Evolutionary conservation across 78 protist species (phyloP).

Genomic region (Cavenderia fasciculata): DNA sequence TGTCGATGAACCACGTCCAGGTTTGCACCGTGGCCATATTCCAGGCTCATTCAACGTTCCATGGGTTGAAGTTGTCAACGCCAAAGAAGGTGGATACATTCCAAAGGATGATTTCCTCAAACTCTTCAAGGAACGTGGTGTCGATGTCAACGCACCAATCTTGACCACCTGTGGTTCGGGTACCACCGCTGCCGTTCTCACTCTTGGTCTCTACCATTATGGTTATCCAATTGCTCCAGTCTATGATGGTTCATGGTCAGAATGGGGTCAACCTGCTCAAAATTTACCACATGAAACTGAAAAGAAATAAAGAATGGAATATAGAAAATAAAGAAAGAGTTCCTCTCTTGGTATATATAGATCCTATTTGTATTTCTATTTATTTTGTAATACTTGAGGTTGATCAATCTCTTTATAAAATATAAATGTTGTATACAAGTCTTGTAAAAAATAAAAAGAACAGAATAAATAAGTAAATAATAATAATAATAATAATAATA

Average conservation of each 20-base stretch:
- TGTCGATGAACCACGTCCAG: conserved; percentile 80
- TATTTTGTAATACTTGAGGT: not conserved
- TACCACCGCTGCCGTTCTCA: conserved; percentile 57
- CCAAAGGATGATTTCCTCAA: conserved; percentile 8
- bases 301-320: not conserved
- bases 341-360: too few relatives aligned
- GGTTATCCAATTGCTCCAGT: conserved; percentile 73
- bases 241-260: conserved; percentile 82
- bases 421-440: conserved; percentile 18
- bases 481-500: not conserved
- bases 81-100: conserved; percentile 23
- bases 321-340: too few relatives aligned
- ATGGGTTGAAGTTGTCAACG: conserved; percentile 15
- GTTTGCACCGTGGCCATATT: conserved; percentile 73
- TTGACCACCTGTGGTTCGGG: conserved; percentile 80
- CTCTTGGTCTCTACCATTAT: conserved; percentile 39
- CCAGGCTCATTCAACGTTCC: conserved; percentile 61
- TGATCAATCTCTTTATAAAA: conserved; percentile 11
- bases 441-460: not conserved
- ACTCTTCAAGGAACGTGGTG: conserved; percentile 43
- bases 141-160: conserved; percentile 11
- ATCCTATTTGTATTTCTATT: conserved; percentile 1
- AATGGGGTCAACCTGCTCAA: conserved; percentile 45
- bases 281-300: conserved; percentile 25
- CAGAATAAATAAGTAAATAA: too few relatives aligned